phyloP scores from a whole-genome alignment of 345 rosid genomes.

The Jatropha curcas region DNA sequence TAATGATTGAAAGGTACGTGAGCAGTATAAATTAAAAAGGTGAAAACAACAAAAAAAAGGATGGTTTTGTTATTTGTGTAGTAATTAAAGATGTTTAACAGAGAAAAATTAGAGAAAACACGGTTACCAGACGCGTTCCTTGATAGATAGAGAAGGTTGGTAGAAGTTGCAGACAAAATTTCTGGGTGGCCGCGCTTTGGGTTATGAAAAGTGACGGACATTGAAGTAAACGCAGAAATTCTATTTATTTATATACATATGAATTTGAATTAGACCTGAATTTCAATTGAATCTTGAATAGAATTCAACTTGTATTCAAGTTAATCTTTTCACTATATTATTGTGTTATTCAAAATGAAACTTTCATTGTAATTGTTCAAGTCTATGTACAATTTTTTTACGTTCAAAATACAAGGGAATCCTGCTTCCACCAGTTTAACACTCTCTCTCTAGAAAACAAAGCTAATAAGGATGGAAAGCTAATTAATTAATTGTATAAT shows the following conservation, averaged over 20 bases:
- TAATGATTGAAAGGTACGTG: constrained; percentile 11
- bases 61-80: no score
- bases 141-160: neutral
- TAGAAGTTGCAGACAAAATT: constrained; percentile 9
- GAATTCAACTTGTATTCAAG: constrained; percentile 4
- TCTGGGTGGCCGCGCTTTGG: constrained; percentile 18
- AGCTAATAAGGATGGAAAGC: no score
- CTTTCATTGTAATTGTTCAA: no score
- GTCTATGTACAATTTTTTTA: no score
- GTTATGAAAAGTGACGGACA: neutral
- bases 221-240: neutral
- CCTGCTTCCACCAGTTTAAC: no score
- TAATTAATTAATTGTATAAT: no score
- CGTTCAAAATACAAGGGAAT: no score
- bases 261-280: neutral
- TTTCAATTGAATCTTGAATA: constrained; percentile 15
- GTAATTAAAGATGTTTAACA: no score
- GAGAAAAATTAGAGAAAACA: neutral
- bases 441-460: no score
- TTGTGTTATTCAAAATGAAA: no score
- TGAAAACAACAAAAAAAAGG: no score
- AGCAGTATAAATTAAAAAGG: neutral
- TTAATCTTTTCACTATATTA: neutral
- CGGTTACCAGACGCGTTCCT: constrained; percentile 4
- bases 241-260: no score